phyloP scores from a whole-genome alignment of 1,284 basidiomycete species.

The Cerioporus squamosus region DNA sequence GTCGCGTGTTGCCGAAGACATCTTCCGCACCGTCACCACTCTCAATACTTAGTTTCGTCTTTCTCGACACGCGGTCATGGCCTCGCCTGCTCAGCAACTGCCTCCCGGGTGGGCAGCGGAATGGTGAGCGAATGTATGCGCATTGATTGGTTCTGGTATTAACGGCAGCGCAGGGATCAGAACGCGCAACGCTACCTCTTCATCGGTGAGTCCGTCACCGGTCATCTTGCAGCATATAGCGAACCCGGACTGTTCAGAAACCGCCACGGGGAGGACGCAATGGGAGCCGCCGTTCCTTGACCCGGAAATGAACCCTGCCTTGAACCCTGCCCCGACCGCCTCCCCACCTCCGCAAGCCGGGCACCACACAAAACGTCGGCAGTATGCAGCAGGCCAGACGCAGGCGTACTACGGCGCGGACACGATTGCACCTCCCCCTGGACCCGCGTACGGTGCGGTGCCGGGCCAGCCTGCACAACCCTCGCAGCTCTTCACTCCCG shows the following conservation, averaged over 20 bases:
- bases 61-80: slow-evolving; percentile 47
- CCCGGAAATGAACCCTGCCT: slow-evolving; percentile 45
- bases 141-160: slow-evolving; percentile 19
- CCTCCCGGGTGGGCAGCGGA: slow-evolving; percentile 91
- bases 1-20: slow-evolving; percentile 23
- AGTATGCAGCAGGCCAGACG: slow-evolving; percentile 90
- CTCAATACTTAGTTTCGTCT: slow-evolving; percentile 3
- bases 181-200: slow-evolving; percentile 84
- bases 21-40: slow-evolving; percentile 19
- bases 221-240: neutral
- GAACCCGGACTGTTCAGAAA: slow-evolving; percentile 40
- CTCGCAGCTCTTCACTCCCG: slow-evolving; percentile 87
- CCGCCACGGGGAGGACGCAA: slow-evolving; percentile 61
- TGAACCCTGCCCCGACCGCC: slow-evolving; percentile 38
- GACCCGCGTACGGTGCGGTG: slow-evolving; percentile 42
- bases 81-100: slow-evolving; percentile 71
- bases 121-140: slow-evolving; percentile 60
- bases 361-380: slow-evolving; percentile 71
- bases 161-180: slow-evolving; percentile 65
- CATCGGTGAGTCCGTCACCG: slow-evolving; percentile 57
- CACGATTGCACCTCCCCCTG: slow-evolving; percentile 47
- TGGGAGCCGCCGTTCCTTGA: slow-evolving; percentile 53
- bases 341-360: slow-evolving; percentile 41
- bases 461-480: slow-evolving; percentile 47
- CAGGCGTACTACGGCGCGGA: slow-evolving; percentile 78